A percentile compares a stretch with the other conserved stretches of the same genome.
These are phyloP conservation scores for Chernovozyma aurita DNA, from an alignment of 1,139 yeast species.

Conservation along the genomic window DNA sequence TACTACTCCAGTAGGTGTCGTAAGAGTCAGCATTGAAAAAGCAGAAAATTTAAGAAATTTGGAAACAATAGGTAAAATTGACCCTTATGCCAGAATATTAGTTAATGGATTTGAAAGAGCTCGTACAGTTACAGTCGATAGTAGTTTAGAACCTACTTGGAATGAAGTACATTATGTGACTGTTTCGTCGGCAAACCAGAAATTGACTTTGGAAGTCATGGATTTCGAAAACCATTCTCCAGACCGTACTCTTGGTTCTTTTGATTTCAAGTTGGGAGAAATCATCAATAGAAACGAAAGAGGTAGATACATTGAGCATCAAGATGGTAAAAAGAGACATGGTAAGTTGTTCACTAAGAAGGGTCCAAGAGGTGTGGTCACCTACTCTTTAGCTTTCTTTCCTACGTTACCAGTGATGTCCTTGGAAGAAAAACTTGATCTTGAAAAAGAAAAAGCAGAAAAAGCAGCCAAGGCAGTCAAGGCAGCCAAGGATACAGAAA, in stretches of 20 bases:
- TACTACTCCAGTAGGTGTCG: slow-evolving; percentile 89
- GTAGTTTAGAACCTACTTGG: slow-evolving; percentile 78
- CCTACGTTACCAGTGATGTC: slow-evolving; percentile 77
- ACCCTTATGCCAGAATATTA: slow-evolving; percentile 82
- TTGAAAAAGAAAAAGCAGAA: slow-evolving; percentile 22
- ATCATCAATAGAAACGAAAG: slow-evolving; percentile 64
- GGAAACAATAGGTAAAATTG: slow-evolving; percentile 85
- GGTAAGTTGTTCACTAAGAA: slow-evolving; percentile 64
- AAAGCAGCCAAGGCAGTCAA: slow-evolving; percentile 11
- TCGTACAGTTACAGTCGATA: slow-evolving; percentile 68
- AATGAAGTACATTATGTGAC: slow-evolving; percentile 80
- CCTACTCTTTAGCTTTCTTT: slow-evolving; percentile 72
- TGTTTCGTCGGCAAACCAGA: slow-evolving; percentile 76
- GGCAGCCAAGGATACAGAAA: slow-evolving; percentile 23
- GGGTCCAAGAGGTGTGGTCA: slow-evolving; percentile 77
- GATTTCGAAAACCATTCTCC: slow-evolving; percentile 73
- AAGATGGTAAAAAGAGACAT: slow-evolving; percentile 52
- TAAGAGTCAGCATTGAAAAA: slow-evolving; percentile 66
- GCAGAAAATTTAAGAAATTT: slow-evolving; percentile 77
- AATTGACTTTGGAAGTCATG: slow-evolving; percentile 82
- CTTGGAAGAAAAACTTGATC: slow-evolving; percentile 63
- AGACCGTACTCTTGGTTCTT: slow-evolving; percentile 84
- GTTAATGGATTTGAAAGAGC: slow-evolving; percentile 74
- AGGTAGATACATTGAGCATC: slow-evolving; percentile 60
- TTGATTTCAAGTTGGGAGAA: slow-evolving; percentile 63